A percentile compares a stretch with the other conserved stretches of the same genome.
Evolutionary conservation across 2,329 filamentous ascomycete species (phyloP).

Genomic region (Monosporascus sp.): DNA sequence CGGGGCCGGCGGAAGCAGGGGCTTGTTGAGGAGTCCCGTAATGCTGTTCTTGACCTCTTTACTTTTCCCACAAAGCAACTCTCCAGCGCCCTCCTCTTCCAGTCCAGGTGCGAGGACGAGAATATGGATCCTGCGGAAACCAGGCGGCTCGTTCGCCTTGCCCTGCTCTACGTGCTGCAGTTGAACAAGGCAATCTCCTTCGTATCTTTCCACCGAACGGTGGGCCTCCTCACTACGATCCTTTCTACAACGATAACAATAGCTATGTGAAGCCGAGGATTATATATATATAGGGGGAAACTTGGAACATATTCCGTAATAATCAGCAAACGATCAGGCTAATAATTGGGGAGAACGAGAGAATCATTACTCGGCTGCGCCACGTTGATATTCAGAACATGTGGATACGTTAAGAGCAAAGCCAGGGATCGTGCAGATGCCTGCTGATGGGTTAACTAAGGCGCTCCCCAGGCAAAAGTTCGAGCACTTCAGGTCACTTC

Average conservation of each 20-base stretch:
- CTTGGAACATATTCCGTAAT: too few relatives aligned
- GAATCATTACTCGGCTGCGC: too few relatives aligned
- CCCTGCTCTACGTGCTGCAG: conserved; percentile 22
- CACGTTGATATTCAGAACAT: too few relatives aligned
- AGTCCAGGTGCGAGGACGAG: conserved; percentile 41
- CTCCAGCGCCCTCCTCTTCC: conserved; percentile 92
- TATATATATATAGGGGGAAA: too few relatives aligned
- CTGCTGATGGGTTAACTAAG: too few relatives aligned
- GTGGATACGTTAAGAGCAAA: too few relatives aligned
- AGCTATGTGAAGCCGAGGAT: too few relatives aligned
- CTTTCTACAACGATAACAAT: conserved; percentile 9
- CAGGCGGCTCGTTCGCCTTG: conserved; percentile 19
- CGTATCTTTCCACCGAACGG: conserved; percentile 10
- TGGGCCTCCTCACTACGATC: conserved; percentile 17
- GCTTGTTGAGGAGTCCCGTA: conserved; percentile 75
- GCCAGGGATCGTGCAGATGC: too few relatives aligned
- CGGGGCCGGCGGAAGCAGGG: conserved; percentile 79
- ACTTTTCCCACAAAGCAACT: conserved; percentile 84
- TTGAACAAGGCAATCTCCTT: conserved; percentile 18
- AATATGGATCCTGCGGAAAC: conserved; percentile 19
- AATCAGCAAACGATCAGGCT: too few relatives aligned
- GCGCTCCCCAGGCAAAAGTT: too few relatives aligned
- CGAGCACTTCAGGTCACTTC: too few relatives aligned
- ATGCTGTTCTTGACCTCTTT: conserved; percentile 90
- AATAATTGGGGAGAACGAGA: too few relatives aligned